These are phyloP conservation scores for Penicillium vulpinum DNA, from an alignment of 2,329 filamentous ascomycete genomes.

Conservation along the genomic window DNA sequence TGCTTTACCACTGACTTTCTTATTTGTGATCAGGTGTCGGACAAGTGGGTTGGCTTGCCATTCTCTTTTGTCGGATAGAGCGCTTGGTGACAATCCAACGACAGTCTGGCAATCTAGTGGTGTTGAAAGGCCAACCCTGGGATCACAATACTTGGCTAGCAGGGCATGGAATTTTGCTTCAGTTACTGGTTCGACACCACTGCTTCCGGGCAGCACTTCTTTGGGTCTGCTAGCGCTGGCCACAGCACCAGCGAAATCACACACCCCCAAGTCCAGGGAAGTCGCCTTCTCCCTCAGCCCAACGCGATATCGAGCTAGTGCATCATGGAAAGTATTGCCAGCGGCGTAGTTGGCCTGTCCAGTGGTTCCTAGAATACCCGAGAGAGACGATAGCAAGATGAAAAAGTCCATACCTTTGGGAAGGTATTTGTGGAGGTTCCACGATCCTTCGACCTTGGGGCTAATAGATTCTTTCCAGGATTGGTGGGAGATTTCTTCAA, in stretches of 20 bases:
- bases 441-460: constrained; percentile 30
- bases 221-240: not conserved
- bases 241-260: not conserved
- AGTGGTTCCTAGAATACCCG: constrained; percentile 47
- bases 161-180: constrained; percentile 21
- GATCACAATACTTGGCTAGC: constrained; percentile 2
- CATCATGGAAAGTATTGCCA: constrained; percentile 41
- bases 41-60: not conserved
- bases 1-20: not conserved
- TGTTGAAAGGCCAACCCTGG: not conserved
- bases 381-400: constrained; percentile 43
- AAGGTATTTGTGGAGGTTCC: constrained; percentile 24
- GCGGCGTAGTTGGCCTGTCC: constrained; percentile 49
- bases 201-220: no score
- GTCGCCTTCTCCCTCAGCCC: constrained; percentile 18
- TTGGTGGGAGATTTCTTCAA: constrained; percentile 34
- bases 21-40: not conserved
- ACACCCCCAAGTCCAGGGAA: constrained; percentile 27
- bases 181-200: not conserved
- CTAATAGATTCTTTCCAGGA: constrained; percentile 29
- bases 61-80: not conserved
- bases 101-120: not conserved
- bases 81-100: not conserved
- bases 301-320: constrained; percentile 33
- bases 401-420: constrained; percentile 43